Conservation (phyloP, 1,284 basidiomycete genomes). For the Heterobasidion occidentale region DNA sequence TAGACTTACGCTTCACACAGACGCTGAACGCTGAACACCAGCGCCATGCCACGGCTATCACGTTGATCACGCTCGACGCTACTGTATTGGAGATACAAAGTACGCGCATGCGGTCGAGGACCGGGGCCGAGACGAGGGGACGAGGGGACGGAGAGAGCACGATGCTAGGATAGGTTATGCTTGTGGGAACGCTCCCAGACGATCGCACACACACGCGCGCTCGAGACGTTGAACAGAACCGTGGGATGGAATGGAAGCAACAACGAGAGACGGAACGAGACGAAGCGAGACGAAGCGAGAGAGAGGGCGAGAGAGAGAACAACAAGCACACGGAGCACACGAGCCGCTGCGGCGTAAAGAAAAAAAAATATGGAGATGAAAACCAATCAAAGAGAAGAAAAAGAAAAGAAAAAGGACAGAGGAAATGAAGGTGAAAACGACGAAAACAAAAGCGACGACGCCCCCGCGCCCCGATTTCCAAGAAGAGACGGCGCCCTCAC, state of each 20-base stretch:
- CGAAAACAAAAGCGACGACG: background rate
- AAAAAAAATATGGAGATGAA: background rate
- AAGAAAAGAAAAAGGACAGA: background rate
- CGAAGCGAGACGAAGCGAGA: background rate
- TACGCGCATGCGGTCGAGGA: background rate
- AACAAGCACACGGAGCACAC: background rate
- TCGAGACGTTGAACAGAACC: too few relatives aligned
- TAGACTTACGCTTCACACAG: too few relatives aligned
- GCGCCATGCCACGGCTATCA: too few relatives aligned
- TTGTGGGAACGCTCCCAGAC: too few relatives aligned
- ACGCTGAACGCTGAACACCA: too few relatives aligned
- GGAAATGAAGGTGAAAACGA: background rate
- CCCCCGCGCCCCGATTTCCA: background rate
- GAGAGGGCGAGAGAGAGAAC: background rate
- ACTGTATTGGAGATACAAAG: background rate
- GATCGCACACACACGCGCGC: too few relatives aligned
- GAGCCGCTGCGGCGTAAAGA: background rate
- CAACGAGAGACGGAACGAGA: too few relatives aligned
- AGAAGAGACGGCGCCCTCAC: conserved; percentile 11
- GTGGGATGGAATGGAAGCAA: too few relatives aligned
- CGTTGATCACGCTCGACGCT: too few relatives aligned
- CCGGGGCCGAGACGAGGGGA: background rate
- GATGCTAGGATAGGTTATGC: background rate
- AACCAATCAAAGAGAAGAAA: background rate
- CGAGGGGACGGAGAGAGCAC: background rate